Base-by-base conservation (phyloP, 2,329 filamentous ascomycete genomes). In the Colletotrichum theobromicola region DNA sequence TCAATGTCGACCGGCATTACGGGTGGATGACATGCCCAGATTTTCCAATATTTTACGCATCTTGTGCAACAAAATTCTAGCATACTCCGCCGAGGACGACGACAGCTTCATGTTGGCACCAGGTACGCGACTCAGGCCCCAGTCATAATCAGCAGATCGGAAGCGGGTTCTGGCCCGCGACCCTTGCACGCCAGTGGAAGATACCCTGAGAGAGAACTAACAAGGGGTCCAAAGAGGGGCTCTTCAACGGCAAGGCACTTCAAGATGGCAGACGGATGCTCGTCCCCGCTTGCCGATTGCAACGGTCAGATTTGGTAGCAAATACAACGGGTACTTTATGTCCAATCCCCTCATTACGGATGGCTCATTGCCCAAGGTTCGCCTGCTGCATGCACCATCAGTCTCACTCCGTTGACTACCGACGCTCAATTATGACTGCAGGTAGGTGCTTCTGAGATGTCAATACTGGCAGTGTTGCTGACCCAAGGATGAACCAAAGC, bases 1-100 rank as follows among this genome's bases (percentile, higher is more conserved):
- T 21, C 13, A 13, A 50, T 50, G 1, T 50, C n/a, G 4, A 50
- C n/a, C 12, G 21, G 5, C 0, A 10, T 21, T 50, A n/a, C 42
- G 6, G n/a, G 6, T 50, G n/a, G 0, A 21, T 50, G 5, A 10
- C n/a, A 0, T 13, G 21, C n/a, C n/a, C n/a, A 0, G 0, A 1
- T 9, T 46, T 10, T 50, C 13, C 42, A 50, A 50, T 3, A 0
- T 0, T 50, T 21, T 50, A 21, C 10, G 2, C n/a, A 50, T 50
- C 42, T 46, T 0, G 2, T 46, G 42, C n/a, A 9, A 46, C 21
- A 46, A 9, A 21, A 21, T 21, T 10, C 21, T 50, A 50, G 42
- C 42, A 57, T 28, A 28, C 26, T 57, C 53, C 24, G 16, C 26
- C 24, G 26, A 57, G 26, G 26, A n/a, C 18, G 24, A n/a, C 21